Base-by-base conservation (phyloP, 805 yeast species). In the Debaryomyces tyrocola region DNA sequence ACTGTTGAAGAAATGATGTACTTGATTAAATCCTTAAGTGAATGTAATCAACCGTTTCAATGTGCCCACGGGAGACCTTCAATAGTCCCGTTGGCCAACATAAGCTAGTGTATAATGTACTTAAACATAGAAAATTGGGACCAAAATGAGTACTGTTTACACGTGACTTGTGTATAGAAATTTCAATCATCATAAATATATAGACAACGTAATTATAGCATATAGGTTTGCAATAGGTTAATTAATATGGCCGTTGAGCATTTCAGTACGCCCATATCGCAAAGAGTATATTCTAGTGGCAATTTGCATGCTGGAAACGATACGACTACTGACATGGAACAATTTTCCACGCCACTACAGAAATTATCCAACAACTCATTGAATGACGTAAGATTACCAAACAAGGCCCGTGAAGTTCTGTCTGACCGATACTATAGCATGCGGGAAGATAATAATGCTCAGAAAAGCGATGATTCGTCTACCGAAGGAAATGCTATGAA, bases 21-120 rank as follows among this genome's bases (percentile, higher is more conserved):
- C 0, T 54, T 87, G 18, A 54, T 88, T 0, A 29, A 40, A 1
- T 50, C 63, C 1, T 67, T 89, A 24, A 52, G 69, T 0, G 18
- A 44, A 3, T 87, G 96, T 56, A 55, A 64, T 11, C 62, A 73
- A 15, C 95, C 96, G 0, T 85, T 87, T 52, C 82, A 78, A 45
- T 90, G 96, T 69, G 96, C 96, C 0, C 96, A 89, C 61, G 96
- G 96, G 0, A 64, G 96, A 46, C 95, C 96, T 0, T 78, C 90
- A 0, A 60, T 85, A 10, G 75, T 81, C 1, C 90, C 91, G 0
- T 48, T 81, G 3, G 64, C 64, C 28, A 62, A 65, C 33, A 43
- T 62, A 29, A 34, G 34, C 17, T 12, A 31, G 11, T 2, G 17
- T 31, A 31, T 6, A 44, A 37, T 34, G 27, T 36, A 24, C 6